Evolutionary conservation across 2,329 filamentous ascomycete species (phyloP), one percentile per base, ranked within the genome.

Genomic region (Exophiala spinifera): DNA sequence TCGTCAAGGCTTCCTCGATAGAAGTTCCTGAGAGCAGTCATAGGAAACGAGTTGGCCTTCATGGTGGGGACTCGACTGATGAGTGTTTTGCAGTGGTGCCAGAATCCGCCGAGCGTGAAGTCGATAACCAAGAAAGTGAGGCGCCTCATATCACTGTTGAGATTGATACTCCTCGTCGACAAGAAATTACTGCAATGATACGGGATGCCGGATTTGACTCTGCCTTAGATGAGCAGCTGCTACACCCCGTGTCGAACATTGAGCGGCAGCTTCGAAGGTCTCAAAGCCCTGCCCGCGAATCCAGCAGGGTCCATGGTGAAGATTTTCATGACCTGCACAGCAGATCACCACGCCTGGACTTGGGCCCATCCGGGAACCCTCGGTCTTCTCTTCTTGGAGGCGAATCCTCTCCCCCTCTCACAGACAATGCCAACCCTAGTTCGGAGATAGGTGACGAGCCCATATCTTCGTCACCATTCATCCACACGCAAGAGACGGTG

Each of bases 191-290:
- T 44, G 62, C 70, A 39, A 65, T 79, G 45, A 79, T 79, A 37
- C 71, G 69, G 46, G 73, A 79, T 45, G 76, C 75, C 13, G 77
- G 76, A 3, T 79, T 78, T 62, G 69, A 74, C 33, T 74, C 74
- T 19, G 70, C 70, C 15, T 61, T 79, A 40, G 70, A 74, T 46
- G 73, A 74, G 3, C 70, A 76, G 13, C 51, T 67, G 34, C 54
- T 60, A 15, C 33, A 56, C 13, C 53, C 61, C 19, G 49, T 56
- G 17, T 4, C 28, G 23, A 39, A 44, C 15, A 28, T 23, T 21
- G 40, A 53, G 7, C n/a, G 31, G 37, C 31, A 46, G 5, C 13
- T 15, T 23, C n/a, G 28, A 10, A 3, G 14, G 13, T 19, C 33
- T 47, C 19, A 7, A 6, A 34, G 33, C 19, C 23, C 39, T 23